Evolutionary conservation across 768 basidiomycete genomes (phyloP), one percentile per base, ranked within the genome.

Genomic region (Tylopilus subfusipes): DNA sequence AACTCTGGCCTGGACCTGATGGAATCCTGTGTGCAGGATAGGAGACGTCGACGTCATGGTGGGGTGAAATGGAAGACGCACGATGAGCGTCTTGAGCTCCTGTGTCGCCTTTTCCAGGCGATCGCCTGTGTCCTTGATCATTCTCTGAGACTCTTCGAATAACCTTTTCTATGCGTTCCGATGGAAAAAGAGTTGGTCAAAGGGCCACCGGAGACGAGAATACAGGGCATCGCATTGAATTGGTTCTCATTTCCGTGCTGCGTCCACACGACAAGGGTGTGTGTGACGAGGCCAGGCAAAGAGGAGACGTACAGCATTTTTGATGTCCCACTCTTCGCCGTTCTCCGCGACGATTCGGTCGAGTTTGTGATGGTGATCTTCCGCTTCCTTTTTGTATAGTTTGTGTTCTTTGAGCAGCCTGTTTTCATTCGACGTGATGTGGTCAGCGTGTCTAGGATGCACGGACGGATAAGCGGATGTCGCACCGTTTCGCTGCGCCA

Each of bases 111-210:
- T 80, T 44, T 76, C 81, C n/a, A 91, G 73, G 44, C 87, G 79
- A 51, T 68, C 77, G 52, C 75, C 72, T 21, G 85, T 79, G 65
- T 93, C 89, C 48, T 72, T 72, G 55, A 93, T 80, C 91, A 95
- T 91, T 76, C 83, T 90, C 57, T 82, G 73, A 40, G 86, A 85
- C 75, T 95, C 92, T 53, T 88, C 84, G 46, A 85, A 72, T 74
- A 92, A 75, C 64, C 78, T 81, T 51, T 69, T 76, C 90, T 92
- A 54, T 53, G 42, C 48, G 45, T 19, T 48, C 53, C 38, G 30
- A 43, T 43, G 42, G 49, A 48, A 54, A 54, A 50, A 27, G 25
- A 27, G 34, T 36, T 36, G 33, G 44, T 16, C 34, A 44, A 61
- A 49, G 53, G 45, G 50, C 62, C 52, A 57, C 60, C 57, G 56